phyloP scores from a whole-genome alignment of 2,329 filamentous ascomycete species.

The Talaromyces islandicus region DNA sequence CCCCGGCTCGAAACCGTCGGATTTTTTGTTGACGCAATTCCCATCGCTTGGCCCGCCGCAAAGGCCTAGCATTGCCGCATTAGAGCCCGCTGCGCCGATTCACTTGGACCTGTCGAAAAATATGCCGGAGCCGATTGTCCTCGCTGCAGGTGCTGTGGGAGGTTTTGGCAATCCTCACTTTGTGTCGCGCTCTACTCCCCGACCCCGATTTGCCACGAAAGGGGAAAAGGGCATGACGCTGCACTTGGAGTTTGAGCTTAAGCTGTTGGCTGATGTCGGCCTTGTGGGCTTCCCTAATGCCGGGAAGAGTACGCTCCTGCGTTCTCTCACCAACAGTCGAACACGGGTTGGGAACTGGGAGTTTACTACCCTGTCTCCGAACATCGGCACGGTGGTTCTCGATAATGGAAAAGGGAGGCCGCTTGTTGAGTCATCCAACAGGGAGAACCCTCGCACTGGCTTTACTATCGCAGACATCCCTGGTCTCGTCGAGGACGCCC shows the following conservation, averaged over 20 bases:
- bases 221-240: slow-evolving; percentile 75
- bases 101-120: slow-evolving; percentile 66
- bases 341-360: slow-evolving; percentile 91
- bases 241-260: slow-evolving; percentile 81
- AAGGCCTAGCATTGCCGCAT: slow-evolving; percentile 52
- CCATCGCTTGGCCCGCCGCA: slow-evolving; percentile 52
- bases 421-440: slow-evolving; percentile 38
- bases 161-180: slow-evolving; percentile 94
- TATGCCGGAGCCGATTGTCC: slow-evolving; percentile 75
- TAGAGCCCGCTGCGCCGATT: slow-evolving; percentile 69
- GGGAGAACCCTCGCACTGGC: slow-evolving; percentile 59
- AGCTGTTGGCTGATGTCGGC: slow-evolving; percentile 90
- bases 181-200: slow-evolving; percentile 63
- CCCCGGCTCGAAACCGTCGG: slow-evolving; percentile 70
- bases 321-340: slow-evolving; percentile 80
- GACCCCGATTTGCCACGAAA: slow-evolving; percentile 82
- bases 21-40: slow-evolving; percentile 55
- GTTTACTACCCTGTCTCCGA: slow-evolving; percentile 91
- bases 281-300: slow-evolving; percentile 93
- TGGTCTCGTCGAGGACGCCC: slow-evolving; percentile 84
- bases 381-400: slow-evolving; percentile 90
- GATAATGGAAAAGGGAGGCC: slow-evolving; percentile 80
- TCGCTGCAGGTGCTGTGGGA: slow-evolving; percentile 81
- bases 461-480: slow-evolving; percentile 97
- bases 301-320: slow-evolving; percentile 87